Percentiles rank a stretch among this genome's conserved stretches.
These are phyloP conservation scores for Astrephomene gubernaculifera DNA, from an alignment of 139 green algal species.

Conservation along the genomic window DNA sequence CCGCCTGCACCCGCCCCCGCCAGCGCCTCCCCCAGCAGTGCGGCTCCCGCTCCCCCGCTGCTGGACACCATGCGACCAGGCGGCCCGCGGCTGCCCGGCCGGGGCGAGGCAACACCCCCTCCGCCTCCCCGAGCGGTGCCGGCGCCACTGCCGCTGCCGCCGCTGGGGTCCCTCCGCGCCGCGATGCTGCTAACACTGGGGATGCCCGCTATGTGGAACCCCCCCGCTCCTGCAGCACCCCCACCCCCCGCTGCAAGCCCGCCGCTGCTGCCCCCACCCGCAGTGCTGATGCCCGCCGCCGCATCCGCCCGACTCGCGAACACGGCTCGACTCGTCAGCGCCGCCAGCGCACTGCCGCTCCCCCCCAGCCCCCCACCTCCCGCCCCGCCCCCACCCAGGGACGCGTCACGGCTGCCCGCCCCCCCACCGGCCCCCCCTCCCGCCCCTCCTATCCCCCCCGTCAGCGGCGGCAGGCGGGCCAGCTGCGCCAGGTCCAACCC, in stretches of 20 bases:
- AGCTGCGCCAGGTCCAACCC: constrained; percentile 26
- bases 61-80: too few relatives aligned
- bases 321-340: background rate
- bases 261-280: background rate
- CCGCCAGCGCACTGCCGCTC: background rate
- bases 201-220: too few relatives aligned
- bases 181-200: too few relatives aligned
- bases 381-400: background rate
- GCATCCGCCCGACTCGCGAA: background rate
- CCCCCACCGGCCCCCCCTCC: background rate
- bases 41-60: too few relatives aligned
- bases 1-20: too few relatives aligned
- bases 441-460: background rate
- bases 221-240: background rate
- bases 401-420: background rate
- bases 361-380: background rate
- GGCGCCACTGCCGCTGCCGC: background rate
- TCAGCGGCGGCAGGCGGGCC: background rate
- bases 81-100: too few relatives aligned
- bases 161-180: background rate
- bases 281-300: background rate
- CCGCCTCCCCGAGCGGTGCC: background rate
- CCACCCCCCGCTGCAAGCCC: too few relatives aligned
- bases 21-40: too few relatives aligned
- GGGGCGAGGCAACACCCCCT: background rate